Base-by-base conservation (phyloP, 2,329 filamentous ascomycete species). In the Aspergillus sclerotialis region DNA sequence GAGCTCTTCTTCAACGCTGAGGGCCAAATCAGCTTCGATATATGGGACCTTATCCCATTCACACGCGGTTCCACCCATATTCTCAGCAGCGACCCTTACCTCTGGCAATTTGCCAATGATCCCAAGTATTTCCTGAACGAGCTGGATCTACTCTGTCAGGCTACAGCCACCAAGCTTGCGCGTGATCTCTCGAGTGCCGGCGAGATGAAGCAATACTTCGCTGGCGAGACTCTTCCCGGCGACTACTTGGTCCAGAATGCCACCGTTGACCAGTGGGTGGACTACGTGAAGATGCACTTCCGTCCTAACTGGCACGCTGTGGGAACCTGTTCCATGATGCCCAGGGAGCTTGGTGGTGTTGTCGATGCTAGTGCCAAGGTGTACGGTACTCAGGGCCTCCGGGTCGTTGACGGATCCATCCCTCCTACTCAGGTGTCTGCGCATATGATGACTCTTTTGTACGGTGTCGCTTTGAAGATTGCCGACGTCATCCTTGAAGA, bases 401-500 rank as follows among this genome's bases (percentile, higher is more conserved):
- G 60, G 7, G 58, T 64, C 1, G 47, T 61, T 16, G 60, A 64
- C 37, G 57, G 58, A 6, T 61, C 56, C 28, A 52, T 59, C 9
- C 49, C 54, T 10, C 58, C 60, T 2, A 56, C 52, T 12, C 53
- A 58, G 29, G 35, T 56, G 4, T 56, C 53, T 13, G 39, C 50
- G 5, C 53, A 58, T 28, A 49, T 58, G 13, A 55, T 55, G 51
- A 49, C 41, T 4, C 37, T 53, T 1, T 54, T 56, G 23, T 57
- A 56, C 26, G 54, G 36, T 3, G 54, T 57, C 49, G 50, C 54
- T 0, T 23, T 44, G 40, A 53, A 49, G 36, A 43, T 55, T 25
- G 23, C 48, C 1, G 44, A 50, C 12, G 36, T 31, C 3, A 23
- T 52, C 7, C 15, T 52, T 14, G 23, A 21, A 4, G 44, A 40